phyloP scores from a whole-genome alignment of 208 protist genomes.

The Sergeia podlipaevii region DNA sequence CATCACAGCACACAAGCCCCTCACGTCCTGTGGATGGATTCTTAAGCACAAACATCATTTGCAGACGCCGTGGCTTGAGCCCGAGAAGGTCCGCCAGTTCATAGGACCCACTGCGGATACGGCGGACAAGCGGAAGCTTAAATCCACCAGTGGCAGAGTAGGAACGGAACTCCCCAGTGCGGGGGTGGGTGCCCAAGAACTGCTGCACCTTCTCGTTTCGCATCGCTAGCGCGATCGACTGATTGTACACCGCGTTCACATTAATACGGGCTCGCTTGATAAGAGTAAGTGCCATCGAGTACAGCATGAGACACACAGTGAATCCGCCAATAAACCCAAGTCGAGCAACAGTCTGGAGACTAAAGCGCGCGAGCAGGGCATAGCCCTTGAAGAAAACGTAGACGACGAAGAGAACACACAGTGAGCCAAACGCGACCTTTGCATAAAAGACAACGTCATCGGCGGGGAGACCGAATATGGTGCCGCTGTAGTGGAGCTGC shows the following conservation, averaged over 20 bases:
- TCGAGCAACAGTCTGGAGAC: slow-evolving; percentile 72
- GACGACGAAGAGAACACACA: slow-evolving; percentile 29
- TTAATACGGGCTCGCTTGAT: slow-evolving; percentile 68
- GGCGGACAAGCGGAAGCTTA: slow-evolving; percentile 74
- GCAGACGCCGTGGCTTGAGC: slow-evolving; percentile 69
- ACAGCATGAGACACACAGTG: slow-evolving; percentile 51
- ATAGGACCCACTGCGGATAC: slow-evolving; percentile 83
- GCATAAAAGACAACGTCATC: slow-evolving; percentile 82
- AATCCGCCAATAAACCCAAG: slow-evolving; percentile 83
- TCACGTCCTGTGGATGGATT: slow-evolving; percentile 58
- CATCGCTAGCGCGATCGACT: slow-evolving; percentile 86
- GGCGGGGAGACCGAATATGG: slow-evolving; percentile 70
- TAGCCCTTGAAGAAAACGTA: slow-evolving; percentile 84
- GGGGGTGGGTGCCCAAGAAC: slow-evolving; percentile 73
- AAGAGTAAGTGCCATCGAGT: slow-evolving; percentile 50
- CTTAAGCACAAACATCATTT: slow-evolving; percentile 87
- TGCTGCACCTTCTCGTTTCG: slow-evolving; percentile 71
- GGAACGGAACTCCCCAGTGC: slow-evolving; percentile 81
- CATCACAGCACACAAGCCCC: slow-evolving; percentile 79
- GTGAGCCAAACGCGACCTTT: slow-evolving; percentile 42
- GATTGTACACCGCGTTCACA: slow-evolving; percentile 86
- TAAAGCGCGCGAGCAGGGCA: slow-evolving; percentile 62
- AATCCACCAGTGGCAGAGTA: slow-evolving; percentile 78
- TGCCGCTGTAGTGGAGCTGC: slow-evolving; percentile 58
- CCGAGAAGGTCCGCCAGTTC: slow-evolving; percentile 79